Percentiles rank a stretch among this genome's conserved stretches.
Conservation (phyloP, 192 early-diverging fungal genomes). For the Entomortierella chlamydospora region DNA sequence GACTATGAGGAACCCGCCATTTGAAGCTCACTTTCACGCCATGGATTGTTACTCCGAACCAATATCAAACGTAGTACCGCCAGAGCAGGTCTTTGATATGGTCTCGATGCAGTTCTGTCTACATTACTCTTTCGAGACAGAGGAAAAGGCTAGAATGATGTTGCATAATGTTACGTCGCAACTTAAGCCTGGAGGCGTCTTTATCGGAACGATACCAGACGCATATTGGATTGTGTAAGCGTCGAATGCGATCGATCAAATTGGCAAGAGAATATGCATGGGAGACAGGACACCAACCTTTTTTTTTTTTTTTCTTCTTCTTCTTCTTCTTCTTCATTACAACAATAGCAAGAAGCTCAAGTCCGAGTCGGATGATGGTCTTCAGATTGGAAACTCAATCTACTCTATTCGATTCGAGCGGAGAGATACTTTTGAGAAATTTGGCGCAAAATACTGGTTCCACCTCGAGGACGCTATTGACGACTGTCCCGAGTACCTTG, state of each 20-base stretch:
- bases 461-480: conserved; percentile 95
- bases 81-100: conserved; percentile 75
- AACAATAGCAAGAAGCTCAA: conserved; percentile 65
- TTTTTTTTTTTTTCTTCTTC: conserved; percentile 3
- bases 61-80: conserved; percentile 64
- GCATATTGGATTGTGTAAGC: conserved; percentile 88
- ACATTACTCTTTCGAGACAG: conserved; percentile 94
- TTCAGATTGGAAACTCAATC: conserved; percentile 88
- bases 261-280: background rate
- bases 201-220: conserved; percentile 95
- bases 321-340: background rate
- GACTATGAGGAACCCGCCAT: conserved; percentile 64
- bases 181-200: conserved; percentile 80
- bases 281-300: background rate
- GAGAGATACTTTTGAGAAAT: conserved; percentile 68
- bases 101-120: conserved; percentile 98
- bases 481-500: conserved; percentile 94
- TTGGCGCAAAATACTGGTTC: conserved; percentile 91
- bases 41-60: conserved; percentile 88
- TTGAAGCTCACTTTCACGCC: conserved; percentile 81
- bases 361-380: conserved; percentile 46
- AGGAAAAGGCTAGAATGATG: conserved; percentile 83
- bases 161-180: conserved; percentile 81
- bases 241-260: background rate
- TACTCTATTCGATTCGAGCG: conserved; percentile 90